phyloP scores from a whole-genome alignment of 2,329 filamentous ascomycete genomes.

The Trichoderma sp. region DNA sequence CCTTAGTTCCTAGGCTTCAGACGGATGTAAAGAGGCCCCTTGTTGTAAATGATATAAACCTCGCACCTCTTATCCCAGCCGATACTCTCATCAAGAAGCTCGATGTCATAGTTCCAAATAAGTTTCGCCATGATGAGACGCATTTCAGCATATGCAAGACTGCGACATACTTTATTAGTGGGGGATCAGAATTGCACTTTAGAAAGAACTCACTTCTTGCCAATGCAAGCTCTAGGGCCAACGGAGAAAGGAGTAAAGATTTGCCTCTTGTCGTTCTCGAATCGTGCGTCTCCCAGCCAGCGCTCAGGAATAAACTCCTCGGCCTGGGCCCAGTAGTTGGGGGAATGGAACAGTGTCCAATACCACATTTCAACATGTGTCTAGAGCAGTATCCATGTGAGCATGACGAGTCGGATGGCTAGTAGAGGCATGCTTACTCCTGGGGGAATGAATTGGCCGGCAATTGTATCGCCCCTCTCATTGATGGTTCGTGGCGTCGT shows the following conservation, averaged over 20 bases:
- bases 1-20: neutral
- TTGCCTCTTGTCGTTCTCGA: slow-evolving; percentile 25
- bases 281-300: slow-evolving; percentile 30
- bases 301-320: slow-evolving; percentile 38
- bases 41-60: slow-evolving; percentile 13
- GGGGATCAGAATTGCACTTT: neutral
- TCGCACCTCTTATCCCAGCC: slow-evolving; percentile 12
- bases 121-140: slow-evolving; percentile 28
- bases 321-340: slow-evolving; percentile 32
- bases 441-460: slow-evolving; percentile 32
- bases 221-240: slow-evolving; percentile 33
- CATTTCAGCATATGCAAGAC: slow-evolving; percentile 34
- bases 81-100: slow-evolving; percentile 23
- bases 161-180: slow-evolving; percentile 6
- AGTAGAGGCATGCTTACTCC: slow-evolving; percentile 25
- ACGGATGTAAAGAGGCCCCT: slow-evolving; percentile 4
- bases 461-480: slow-evolving; percentile 29
- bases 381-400: neutral
- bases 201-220: slow-evolving; percentile 29
- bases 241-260: slow-evolving; percentile 30
- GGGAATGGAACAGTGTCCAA: slow-evolving; percentile 34
- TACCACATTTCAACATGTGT: slow-evolving; percentile 35
- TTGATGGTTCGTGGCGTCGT: slow-evolving; percentile 35
- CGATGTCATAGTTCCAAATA: slow-evolving; percentile 30
- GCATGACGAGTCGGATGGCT: no score